A percentile compares a stretch with the other conserved stretches of the same genome.
phyloP scores from a whole-genome alignment of 495 filamentous ascomycete species.

The Xylaria acuta region DNA sequence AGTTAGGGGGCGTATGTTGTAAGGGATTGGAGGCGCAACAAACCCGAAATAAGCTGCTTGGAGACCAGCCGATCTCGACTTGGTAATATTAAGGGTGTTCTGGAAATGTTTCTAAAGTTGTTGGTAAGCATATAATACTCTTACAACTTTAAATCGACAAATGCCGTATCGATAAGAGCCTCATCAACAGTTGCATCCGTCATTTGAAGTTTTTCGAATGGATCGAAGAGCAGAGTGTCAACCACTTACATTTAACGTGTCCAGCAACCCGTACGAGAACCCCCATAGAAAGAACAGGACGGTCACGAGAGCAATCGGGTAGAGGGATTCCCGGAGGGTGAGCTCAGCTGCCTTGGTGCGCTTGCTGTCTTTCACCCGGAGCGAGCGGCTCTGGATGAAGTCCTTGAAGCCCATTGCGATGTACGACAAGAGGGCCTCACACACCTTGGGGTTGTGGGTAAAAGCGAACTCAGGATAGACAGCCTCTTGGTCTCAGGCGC shows the following conservation, averaged over 20 bases:
- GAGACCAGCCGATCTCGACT: conserved; percentile 43
- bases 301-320: conserved; percentile 62
- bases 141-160: not conserved
- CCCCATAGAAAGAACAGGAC: conserved; percentile 87
- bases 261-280: conserved; percentile 78
- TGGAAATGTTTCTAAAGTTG: conserved; percentile 48
- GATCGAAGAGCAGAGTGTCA: conserved; percentile 35
- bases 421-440: conserved; percentile 13
- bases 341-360: conserved; percentile 63
- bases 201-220: not conserved
- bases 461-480: not conserved
- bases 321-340: conserved; percentile 64
- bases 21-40: conserved; percentile 18
- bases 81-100: conserved; percentile 41
- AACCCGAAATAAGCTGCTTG: conserved; percentile 49
- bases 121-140: conserved; percentile 11
- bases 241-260: conserved; percentile 46
- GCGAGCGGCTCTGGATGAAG: conserved; percentile 44
- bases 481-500: not conserved
- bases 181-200: conserved; percentile 35
- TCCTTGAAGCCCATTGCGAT: conserved; percentile 42
- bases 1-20: conserved; percentile 17
- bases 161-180: not conserved
- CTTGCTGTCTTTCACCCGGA: conserved; percentile 52
- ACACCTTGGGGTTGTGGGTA: not conserved